Percentiles rank a stretch among this genome's conserved stretches.
Evolutionary conservation across 257 asterid species (phyloP).

Genomic region (Ballota nigra): DNA sequence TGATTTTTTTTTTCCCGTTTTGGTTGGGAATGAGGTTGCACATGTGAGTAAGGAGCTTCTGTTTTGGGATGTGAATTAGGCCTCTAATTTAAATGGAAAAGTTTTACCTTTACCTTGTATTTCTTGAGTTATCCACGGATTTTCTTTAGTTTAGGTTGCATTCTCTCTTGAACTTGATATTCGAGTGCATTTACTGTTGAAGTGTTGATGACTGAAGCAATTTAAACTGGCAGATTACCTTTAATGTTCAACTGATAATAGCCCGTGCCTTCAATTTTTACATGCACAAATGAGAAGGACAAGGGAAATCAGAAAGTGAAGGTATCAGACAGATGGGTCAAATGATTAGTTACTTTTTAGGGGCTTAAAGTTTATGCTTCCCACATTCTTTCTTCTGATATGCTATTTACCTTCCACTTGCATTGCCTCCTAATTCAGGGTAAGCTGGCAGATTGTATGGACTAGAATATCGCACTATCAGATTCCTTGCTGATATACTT

Average conservation of each 20-base stretch:
- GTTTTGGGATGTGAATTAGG: background rate
- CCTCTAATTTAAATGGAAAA: background rate
- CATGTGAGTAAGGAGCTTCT: background rate
- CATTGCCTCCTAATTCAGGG: background rate
- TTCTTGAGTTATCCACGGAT: background rate
- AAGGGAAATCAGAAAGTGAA: background rate
- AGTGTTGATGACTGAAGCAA: background rate
- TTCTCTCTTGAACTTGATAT: background rate
- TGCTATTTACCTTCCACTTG: background rate
- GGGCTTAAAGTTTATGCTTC: background rate
- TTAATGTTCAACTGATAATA: constrained; percentile 2
- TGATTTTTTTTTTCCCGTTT: background rate
- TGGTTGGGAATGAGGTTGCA: background rate
- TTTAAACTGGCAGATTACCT: background rate
- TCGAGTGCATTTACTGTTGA: background rate
- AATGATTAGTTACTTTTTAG: constrained; percentile 1
- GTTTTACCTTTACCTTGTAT: background rate
- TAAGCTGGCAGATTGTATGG: background rate
- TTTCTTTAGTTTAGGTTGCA: background rate
- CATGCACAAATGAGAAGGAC: background rate
- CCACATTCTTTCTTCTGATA: background rate
- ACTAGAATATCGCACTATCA: background rate
- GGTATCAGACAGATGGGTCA: background rate
- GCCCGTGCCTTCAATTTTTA: background rate
- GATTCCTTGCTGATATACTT: background rate